phyloP scores from a whole-genome alignment of 2,329 filamentous ascomycete genomes.

The Fusarium zealandicum region DNA sequence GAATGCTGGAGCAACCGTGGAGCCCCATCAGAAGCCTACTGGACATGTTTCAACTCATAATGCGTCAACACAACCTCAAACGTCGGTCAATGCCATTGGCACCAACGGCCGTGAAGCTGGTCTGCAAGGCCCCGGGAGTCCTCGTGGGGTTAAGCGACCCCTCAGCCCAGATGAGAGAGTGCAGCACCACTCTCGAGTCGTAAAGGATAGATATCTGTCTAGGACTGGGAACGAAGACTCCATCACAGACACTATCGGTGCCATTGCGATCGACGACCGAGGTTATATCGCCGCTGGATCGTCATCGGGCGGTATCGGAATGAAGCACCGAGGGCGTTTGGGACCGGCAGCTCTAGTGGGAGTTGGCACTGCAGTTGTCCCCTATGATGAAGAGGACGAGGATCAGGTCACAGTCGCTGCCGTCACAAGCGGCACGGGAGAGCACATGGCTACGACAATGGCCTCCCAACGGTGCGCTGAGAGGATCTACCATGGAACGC shows the following conservation, averaged over 20 bases:
- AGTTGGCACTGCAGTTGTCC: conserved; percentile 89
- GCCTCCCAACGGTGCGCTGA: conserved; percentile 88
- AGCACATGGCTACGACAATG: conserved; percentile 97
- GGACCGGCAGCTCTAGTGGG: conserved; percentile 94
- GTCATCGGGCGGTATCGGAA: conserved; percentile 96
- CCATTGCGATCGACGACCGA: conserved; percentile 86
- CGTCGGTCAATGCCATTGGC: neutral
- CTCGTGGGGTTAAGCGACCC: conserved; percentile 49
- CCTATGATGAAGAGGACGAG: conserved; percentile 72
- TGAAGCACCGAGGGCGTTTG: conserved; percentile 93
- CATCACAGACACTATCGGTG: conserved; percentile 93
- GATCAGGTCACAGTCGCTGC: conserved; percentile 76
- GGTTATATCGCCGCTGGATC: conserved; percentile 93
- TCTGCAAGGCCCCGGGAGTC: conserved; percentile 21
- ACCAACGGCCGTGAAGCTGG: neutral
- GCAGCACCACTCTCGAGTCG: conserved; percentile 13
- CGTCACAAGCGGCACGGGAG: conserved; percentile 93
- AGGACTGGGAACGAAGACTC: conserved; percentile 58
- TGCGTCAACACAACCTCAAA: conserved; percentile 27
- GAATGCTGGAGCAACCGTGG: conserved; percentile 2
- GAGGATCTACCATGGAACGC: conserved; percentile 76
- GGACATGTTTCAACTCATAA: conserved; percentile 18
- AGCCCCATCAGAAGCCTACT: conserved; percentile 11
- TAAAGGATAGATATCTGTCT: conserved; percentile 32
- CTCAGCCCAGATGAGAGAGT: conserved; percentile 28